These are phyloP conservation scores for Corrigiola litoralis DNA, from an alignment of 179 eudicot genomes.

Conservation along the genomic window DNA sequence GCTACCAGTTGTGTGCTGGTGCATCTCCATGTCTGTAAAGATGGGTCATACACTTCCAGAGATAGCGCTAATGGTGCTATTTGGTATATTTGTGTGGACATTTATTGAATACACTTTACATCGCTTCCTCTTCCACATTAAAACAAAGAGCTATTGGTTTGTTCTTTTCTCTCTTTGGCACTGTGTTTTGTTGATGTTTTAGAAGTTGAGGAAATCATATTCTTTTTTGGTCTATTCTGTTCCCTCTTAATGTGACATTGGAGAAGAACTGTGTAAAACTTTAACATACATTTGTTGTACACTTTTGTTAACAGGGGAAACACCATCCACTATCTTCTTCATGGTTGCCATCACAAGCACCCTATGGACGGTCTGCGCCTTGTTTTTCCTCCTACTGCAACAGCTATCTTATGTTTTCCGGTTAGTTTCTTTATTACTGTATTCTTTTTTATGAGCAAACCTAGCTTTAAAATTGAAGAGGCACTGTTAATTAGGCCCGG, in stretches of 20 bases:
- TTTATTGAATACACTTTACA: conserved; percentile 81
- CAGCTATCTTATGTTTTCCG: conserved; percentile 68
- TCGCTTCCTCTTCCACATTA: conserved; percentile 91
- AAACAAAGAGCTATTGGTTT: conserved; percentile 86
- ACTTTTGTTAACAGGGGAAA: conserved; percentile 68
- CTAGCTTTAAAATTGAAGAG: neutral
- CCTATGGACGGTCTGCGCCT: conserved; percentile 97
- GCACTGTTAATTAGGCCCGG: neutral
- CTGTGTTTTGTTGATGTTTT: too few species aligned
- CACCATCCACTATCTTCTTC: conserved; percentile 85
- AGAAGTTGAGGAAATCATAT: too few species aligned
- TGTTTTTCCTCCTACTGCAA: conserved; percentile 95
- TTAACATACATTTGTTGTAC: neutral
- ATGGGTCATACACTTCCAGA: conserved; percentile 65
- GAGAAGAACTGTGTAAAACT: too few species aligned
- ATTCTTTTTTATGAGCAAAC: neutral
- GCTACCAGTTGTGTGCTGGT: conserved; percentile 90
- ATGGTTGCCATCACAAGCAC: conserved; percentile 98
- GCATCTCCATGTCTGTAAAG: conserved; percentile 46
- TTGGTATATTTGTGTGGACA: conserved; percentile 82
- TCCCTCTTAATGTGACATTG: too few species aligned
- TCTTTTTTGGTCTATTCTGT: neutral
- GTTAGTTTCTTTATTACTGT: conserved; percentile 31
- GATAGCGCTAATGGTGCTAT: conserved; percentile 43
- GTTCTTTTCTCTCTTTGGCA: conserved; percentile 19